These are phyloP conservation scores for Coemansia sp. DNA, from an alignment of 192 early-diverging fungal genomes.

Conservation along the genomic window DNA sequence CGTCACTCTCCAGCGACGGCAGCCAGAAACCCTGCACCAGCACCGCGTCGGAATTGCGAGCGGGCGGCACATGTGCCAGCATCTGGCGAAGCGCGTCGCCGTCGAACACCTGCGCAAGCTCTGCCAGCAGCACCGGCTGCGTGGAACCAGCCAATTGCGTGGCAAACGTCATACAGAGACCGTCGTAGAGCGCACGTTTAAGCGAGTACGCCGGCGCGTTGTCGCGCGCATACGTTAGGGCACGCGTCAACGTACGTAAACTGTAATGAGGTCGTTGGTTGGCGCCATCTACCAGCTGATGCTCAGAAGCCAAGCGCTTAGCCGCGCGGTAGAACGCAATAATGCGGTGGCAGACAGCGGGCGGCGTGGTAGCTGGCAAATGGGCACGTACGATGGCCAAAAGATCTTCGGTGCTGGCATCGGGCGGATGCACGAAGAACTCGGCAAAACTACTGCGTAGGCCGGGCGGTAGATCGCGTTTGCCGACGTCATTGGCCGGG, in stretches of 20 bases:
- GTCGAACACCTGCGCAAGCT: conserved; percentile 34
- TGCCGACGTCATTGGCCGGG: conserved; percentile 97
- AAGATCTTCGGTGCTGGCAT: conserved; percentile 78
- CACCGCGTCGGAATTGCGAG: conserved; percentile 49
- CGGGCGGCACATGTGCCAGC: conserved; percentile 28
- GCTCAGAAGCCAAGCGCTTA: conserved; percentile 67
- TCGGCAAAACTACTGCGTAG: conserved; percentile 93
- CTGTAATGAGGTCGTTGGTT: conserved; percentile 86
- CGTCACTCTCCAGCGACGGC: conserved; percentile 50
- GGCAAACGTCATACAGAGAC: conserved; percentile 92
- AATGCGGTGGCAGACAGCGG: conserved; percentile 56
- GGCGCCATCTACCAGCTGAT: conserved; percentile 86
- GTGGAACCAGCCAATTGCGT: conserved; percentile 80
- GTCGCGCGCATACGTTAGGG: conserved; percentile 76
- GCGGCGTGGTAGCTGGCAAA: conserved; percentile 52
- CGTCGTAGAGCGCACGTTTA: conserved; percentile 86
- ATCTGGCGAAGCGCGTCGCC: conserved; percentile 32
- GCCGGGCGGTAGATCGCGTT: conserved; percentile 89
- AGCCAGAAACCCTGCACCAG: conserved; percentile 91
- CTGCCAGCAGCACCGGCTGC: conserved; percentile 45
- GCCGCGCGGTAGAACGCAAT: conserved; percentile 80
- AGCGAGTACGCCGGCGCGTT: conserved; percentile 75
- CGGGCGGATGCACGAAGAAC: conserved; percentile 91
- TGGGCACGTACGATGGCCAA: conserved; percentile 79
- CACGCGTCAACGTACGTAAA: conserved; percentile 88